Percentiles rank a stretch among this genome's conserved stretches.
These are phyloP conservation scores for Volvox africanus DNA, from an alignment of 139 green algal genomes.

Conservation along the genomic window DNA sequence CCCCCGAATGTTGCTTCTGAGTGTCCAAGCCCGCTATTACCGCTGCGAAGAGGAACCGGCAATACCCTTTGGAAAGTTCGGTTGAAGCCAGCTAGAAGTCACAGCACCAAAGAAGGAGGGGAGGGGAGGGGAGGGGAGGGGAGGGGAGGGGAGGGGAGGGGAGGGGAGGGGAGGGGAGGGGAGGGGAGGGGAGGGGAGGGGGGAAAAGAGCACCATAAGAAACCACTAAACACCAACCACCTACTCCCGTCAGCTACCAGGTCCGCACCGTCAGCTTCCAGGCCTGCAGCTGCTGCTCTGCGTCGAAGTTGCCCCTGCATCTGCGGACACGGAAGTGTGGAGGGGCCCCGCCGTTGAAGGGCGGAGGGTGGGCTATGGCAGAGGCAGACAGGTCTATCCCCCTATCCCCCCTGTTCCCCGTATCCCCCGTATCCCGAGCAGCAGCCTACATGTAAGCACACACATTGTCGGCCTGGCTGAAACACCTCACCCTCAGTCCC, in stretches of 20 bases:
- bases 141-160: background rate
- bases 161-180: background rate
- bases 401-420: no score
- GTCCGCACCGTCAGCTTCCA: background rate
- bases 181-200: background rate
- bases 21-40: no score
- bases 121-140: background rate
- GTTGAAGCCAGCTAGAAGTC: no score
- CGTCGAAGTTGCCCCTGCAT: background rate
- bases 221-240: background rate
- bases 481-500: background rate
- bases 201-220: background rate
- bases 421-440: no score
- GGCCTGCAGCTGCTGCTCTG: background rate
- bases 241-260: background rate
- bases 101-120: no score
- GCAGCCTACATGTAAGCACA: no score
- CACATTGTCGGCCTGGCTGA: background rate
- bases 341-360: no score
- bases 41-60: no score
- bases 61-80: no score
- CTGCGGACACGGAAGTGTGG: background rate
- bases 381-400: no score
- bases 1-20: no score
- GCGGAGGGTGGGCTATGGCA: no score